Evolutionary conservation across 208 protist species (phyloP).

Genomic region (Porcisia deanei): DNA sequence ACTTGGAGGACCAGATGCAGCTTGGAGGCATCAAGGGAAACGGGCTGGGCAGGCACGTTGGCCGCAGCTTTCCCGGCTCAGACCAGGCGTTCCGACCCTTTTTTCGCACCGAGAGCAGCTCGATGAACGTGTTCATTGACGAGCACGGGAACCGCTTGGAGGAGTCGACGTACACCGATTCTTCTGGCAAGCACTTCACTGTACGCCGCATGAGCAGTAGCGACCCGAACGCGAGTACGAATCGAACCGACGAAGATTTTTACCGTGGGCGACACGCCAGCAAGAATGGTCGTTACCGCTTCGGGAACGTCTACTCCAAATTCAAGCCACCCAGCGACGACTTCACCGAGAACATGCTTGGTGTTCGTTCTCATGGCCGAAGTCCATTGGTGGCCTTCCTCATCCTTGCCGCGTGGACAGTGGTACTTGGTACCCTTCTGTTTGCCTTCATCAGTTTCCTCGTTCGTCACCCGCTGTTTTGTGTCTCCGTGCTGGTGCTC

Average conservation of each 20-base stretch:
- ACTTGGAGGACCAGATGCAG: slow-evolving; percentile 81
- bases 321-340: slow-evolving; percentile 46
- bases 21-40: slow-evolving; percentile 31
- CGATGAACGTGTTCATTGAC: slow-evolving; percentile 61
- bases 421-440: slow-evolving; percentile 59
- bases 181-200: slow-evolving; percentile 66
- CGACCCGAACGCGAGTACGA: slow-evolving; percentile 71
- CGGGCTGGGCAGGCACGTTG: slow-evolving; percentile 38
- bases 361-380: slow-evolving; percentile 74
- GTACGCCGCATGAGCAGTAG: slow-evolving; percentile 63
- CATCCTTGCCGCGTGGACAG: slow-evolving; percentile 63
- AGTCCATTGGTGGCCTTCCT: slow-evolving; percentile 69
- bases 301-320: slow-evolving; percentile 56
- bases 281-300: slow-evolving; percentile 59
- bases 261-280: slow-evolving; percentile 38
- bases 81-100: slow-evolving; percentile 71
- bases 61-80: slow-evolving; percentile 33
- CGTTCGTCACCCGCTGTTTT: slow-evolving; percentile 73
- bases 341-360: slow-evolving; percentile 67
- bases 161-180: slow-evolving; percentile 74
- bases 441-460: slow-evolving; percentile 55
- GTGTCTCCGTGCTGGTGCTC: slow-evolving; percentile 57
- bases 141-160: slow-evolving; percentile 82
- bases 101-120: slow-evolving; percentile 47
- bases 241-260: slow-evolving; percentile 67